Evolutionary conservation across 1,139 yeast genomes (phyloP), one percentile per base, ranked within the genome.

Genomic region (Candida gigantensis): DNA sequence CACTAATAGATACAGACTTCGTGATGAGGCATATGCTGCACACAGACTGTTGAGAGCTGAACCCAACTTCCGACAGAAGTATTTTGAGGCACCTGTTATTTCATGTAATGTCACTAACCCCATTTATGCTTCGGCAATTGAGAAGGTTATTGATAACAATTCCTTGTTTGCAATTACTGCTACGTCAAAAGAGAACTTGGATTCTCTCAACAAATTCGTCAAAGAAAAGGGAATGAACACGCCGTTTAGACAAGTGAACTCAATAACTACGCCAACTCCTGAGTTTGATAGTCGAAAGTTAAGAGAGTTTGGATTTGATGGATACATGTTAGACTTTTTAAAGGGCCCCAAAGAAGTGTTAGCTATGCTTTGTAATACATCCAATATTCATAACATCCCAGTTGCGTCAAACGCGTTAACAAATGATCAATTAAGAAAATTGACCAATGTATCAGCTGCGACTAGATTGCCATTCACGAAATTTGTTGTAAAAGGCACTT

Each of bases 51-150:
- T 71, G 14, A 51, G 76, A 32, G 44, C 49, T n/a, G 43, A 52
- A 15, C 41, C 51, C 1, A 56, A 64, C 11, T 65, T 75, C 34
- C 53, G 60, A 27, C 61, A 61, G 0, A 55, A 55, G 7, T 79
- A 84, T 37, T 77, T 68, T 45, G 95, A 84, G 51, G 94, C 96
- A 2, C 94, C 97, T 0, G 65, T 81, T n/a, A 66, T 88, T 26
- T 71, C 85, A 0, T 68, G 94, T 30, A 68, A 74, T 14, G 76
- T 81, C 1, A 68, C 65, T 2, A 74, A 80, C 43, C 58, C 58
- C 11, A 52, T 52, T 4, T 73, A 72, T 50, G 85, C 82, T 1
- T 65, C 72, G 17, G 74, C 74, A 44, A 57, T 87, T 33, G 87
- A 82, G 37, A 71, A 76, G 36, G 67, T 80, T 9, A 69, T 86